Evolutionary conservation across 2,329 filamentous ascomycete genomes (phyloP).

Genomic region (Parastagonospora nodorum): DNA sequence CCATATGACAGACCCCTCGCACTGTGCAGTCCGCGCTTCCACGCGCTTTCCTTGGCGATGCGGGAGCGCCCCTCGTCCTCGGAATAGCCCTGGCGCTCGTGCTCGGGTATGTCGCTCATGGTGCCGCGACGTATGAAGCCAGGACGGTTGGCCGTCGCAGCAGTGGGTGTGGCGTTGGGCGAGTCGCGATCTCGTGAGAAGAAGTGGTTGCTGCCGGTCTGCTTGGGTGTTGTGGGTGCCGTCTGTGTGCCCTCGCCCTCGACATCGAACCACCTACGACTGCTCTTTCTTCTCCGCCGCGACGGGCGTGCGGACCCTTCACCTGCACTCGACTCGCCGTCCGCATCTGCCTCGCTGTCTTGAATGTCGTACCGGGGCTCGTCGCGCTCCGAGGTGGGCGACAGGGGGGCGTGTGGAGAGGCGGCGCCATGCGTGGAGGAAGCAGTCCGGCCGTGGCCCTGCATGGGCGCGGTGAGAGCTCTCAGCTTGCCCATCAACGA

Average conservation of each 20-base stretch:
- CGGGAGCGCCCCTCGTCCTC: slow-evolving; percentile 58
- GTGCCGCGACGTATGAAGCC: slow-evolving; percentile 61
- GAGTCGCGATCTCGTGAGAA: slow-evolving; percentile 52
- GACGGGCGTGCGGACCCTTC: slow-evolving; percentile 57
- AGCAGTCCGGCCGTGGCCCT: slow-evolving; percentile 54
- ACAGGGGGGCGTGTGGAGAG: slow-evolving; percentile 46
- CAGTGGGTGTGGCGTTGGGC: slow-evolving; percentile 39
- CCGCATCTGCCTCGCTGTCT: slow-evolving; percentile 74
- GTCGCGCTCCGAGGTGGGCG: slow-evolving; percentile 56
- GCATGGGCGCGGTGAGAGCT: slow-evolving; percentile 66
- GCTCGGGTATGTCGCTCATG: slow-evolving; percentile 54
- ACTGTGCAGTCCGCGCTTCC: slow-evolving; percentile 53
- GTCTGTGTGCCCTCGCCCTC: slow-evolving; percentile 61
- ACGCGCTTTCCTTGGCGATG: slow-evolving; percentile 52
- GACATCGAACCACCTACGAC: slow-evolving; percentile 58
- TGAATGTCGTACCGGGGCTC: slow-evolving; percentile 58
- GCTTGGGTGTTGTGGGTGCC: slow-evolving; percentile 69
- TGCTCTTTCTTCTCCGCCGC: slow-evolving; percentile 69
- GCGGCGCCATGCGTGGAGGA: slow-evolving; percentile 47
- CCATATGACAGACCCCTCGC: slow-evolving; percentile 55
- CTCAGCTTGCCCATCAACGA: slow-evolving; percentile 81
- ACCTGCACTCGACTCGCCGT: slow-evolving; percentile 85
- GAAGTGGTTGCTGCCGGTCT: slow-evolving; percentile 55
- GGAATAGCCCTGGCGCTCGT: slow-evolving; percentile 53
- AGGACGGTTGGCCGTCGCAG: slow-evolving; percentile 26